Percentiles rank a stretch among this genome's conserved stretches.
These are phyloP conservation scores for Cenococcum geophilum DNA, from an alignment of 495 filamentous ascomycete species.

Conservation along the genomic window DNA sequence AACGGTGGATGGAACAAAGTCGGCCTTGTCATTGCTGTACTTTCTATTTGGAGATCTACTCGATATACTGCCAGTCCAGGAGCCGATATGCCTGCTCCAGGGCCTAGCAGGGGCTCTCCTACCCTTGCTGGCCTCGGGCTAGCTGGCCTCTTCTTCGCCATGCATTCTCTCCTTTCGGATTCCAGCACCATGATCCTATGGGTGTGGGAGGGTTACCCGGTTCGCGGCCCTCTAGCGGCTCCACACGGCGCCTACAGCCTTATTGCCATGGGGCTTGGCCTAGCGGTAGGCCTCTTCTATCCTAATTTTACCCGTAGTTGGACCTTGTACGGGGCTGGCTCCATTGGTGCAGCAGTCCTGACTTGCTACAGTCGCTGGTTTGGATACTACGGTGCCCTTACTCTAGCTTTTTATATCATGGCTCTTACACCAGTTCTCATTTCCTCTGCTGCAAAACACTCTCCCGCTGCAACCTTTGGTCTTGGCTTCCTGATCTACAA, in stretches of 20 bases:
- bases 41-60: conserved; percentile 56
- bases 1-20: conserved; percentile 93
- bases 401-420: conserved; percentile 71
- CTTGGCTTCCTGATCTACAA: conserved; percentile 86
- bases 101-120: conserved; percentile 55
- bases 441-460: conserved; percentile 63
- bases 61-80: conserved; percentile 29
- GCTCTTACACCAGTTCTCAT: conserved; percentile 75
- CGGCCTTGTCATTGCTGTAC: conserved; percentile 66
- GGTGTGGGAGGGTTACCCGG: conserved; percentile 97
- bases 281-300: conserved; percentile 69
- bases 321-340: conserved; percentile 73
- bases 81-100: conserved; percentile 28
- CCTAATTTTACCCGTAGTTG: conserved; percentile 67
- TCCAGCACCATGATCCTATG: conserved; percentile 98
- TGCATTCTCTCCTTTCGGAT: conserved; percentile 91
- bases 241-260: conserved; percentile 84
- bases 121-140: conserved; percentile 69
- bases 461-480: conserved; percentile 73
- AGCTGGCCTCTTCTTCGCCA: conserved; percentile 78
- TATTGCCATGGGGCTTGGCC: conserved; percentile 75
- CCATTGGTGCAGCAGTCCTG: conserved; percentile 70
- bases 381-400: conserved; percentile 81
- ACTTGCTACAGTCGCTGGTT: conserved; percentile 77
- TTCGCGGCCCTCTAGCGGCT: conserved; percentile 80